Base-by-base conservation (phyloP, 768 basidiomycete species). In the Amanita molliuscula region DNA sequence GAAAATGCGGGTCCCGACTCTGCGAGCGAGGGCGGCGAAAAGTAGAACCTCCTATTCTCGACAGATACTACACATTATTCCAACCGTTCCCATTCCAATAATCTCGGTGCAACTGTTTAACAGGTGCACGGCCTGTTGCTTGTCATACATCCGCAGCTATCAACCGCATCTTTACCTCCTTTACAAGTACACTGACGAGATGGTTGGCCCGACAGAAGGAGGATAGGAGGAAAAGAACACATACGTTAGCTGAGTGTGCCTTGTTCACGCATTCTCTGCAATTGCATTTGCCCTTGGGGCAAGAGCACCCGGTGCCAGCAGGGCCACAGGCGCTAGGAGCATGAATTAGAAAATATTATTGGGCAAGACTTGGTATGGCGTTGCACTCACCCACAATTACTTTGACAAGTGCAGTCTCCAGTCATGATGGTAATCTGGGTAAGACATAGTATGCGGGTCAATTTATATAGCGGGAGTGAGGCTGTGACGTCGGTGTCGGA, bases 221-320 rank as follows among this genome's bases (percentile, higher is more conserved):
- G 21, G 33, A 8, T 18, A 10, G 29, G 9, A 1, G 3, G 4
- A 23, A 13, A 18, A 18, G 29, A 8, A 34, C 3, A 55, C 59
- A 44, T 44, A 68, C 69, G 54, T 65, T 61, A 20, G 54, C 56
- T n/a, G 68, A 65, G 50, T 70, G 69, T 4, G 55, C 58, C 55
- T 71, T 71, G 51, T 71, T 71, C 6, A 48, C 44, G 54, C 69
- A 71, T 37, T 66, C 55, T 15, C 58, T 56, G 52, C 69, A 71
- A 43, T 64, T 57, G 53, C 69, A 71, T 46, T 65, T 60, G 25
- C 58, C 63, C 59, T 67, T 62, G 1, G 60, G 48, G 58, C 69
- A 71, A 1, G 64, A 51, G 46, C 69, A 69, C 16, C 67, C 68
- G 13, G 64, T 65, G 51, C 67, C 67, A 21, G 58, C 45, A n/a